These are phyloP conservation scores for Microbotryum saponariae DNA, from an alignment of 1,284 basidiomycete genomes.

Conservation along the genomic window DNA sequence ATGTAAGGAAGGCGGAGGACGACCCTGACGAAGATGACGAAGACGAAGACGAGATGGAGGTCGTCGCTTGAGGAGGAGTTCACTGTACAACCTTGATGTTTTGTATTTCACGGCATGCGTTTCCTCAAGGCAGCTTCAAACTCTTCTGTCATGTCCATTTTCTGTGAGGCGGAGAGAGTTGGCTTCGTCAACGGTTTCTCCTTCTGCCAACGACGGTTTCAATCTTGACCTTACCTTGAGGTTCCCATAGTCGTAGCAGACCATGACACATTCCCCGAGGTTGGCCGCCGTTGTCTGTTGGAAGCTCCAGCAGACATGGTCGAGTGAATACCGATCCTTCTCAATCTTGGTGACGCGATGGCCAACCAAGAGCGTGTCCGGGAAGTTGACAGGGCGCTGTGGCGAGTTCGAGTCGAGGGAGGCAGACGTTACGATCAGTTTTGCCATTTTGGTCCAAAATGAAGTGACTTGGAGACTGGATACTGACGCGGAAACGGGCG, in stretches of 20 bases:
- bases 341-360: background rate
- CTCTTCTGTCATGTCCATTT: constrained; percentile 2
- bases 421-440: too few relatives aligned
- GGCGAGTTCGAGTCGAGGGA: background rate
- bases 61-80: too few relatives aligned
- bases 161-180: background rate
- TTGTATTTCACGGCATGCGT: background rate
- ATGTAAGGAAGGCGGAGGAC: too few relatives aligned
- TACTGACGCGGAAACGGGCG: background rate
- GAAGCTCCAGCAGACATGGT: background rate
- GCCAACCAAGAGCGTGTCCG: background rate
- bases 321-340: background rate
- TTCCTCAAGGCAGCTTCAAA: background rate
- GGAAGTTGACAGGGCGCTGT: constrained; percentile 3
- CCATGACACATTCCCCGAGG: background rate
- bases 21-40: too few relatives aligned
- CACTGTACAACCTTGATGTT: too few relatives aligned
- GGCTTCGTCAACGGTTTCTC: background rate
- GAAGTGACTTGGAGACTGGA: background rate
- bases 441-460: too few relatives aligned
- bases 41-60: too few relatives aligned
- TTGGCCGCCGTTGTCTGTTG: background rate
- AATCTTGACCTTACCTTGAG: background rate
- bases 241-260: background rate
- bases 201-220: too few relatives aligned